A percentile compares a stretch with the other conserved stretches of the same genome.
Evolutionary conservation across 768 basidiomycete genomes (phyloP).

Genomic region (Hygrophorus russula): DNA sequence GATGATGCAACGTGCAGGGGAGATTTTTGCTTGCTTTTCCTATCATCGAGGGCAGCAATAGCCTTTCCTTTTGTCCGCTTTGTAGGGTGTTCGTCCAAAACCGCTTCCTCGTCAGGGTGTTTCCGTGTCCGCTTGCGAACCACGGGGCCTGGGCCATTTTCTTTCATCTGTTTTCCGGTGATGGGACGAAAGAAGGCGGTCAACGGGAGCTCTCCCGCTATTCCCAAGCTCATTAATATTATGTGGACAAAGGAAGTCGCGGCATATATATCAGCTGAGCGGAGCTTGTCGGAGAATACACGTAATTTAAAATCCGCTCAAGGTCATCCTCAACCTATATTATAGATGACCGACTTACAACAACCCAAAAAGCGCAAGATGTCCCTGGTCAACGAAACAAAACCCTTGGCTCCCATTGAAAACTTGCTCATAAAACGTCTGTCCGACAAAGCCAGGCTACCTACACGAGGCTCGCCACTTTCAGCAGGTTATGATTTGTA

Average conservation of each 20-base stretch:
- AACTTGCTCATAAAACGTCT: constrained; percentile 77
- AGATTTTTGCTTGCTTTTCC: constrained; percentile 7
- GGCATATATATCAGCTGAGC: background rate
- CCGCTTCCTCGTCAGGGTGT: constrained; percentile 8
- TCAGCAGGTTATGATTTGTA: constrained; percentile 96
- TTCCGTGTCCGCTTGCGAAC: constrained; percentile 10
- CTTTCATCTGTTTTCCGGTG: constrained; percentile 3
- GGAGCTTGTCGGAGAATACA: constrained; percentile 21
- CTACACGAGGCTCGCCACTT: constrained; percentile 76
- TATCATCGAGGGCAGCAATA: constrained; percentile 1
- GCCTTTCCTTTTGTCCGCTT: constrained; percentile 1
- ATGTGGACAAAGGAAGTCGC: background rate
- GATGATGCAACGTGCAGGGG: background rate
- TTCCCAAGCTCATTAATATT: constrained; percentile 9
- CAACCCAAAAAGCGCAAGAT: constrained; percentile 53
- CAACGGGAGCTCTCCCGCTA: constrained; percentile 14
- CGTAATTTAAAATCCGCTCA: constrained; percentile 7
- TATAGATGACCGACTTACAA: constrained; percentile 21
- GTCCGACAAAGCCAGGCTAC: constrained; percentile 71
- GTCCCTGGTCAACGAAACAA: constrained; percentile 24
- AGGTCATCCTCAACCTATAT: background rate
- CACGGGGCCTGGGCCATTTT: background rate
- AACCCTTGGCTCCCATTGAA: constrained; percentile 25
- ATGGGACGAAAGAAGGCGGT: constrained; percentile 15
- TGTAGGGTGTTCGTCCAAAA: background rate